Percentiles rank a stretch among this genome's conserved stretches.
Evolutionary conservation across 2,329 filamentous ascomycete species (phyloP).

Genomic region (Juglanconis juglandina): DNA sequence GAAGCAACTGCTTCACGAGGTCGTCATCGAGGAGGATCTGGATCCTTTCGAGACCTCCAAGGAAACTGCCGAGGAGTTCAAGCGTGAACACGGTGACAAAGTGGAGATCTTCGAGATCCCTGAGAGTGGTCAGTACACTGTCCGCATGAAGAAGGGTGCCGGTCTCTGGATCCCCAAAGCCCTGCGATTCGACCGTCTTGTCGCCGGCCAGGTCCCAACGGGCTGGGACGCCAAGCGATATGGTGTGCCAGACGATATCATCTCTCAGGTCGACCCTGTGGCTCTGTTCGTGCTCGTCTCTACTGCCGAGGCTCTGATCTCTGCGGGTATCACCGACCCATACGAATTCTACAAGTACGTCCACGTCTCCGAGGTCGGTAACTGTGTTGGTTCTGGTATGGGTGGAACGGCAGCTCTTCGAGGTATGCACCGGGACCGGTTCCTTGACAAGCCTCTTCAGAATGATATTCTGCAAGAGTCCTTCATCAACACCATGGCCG

Average conservation of each 20-base stretch:
- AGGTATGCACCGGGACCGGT: slow-evolving; percentile 98
- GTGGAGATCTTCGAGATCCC: slow-evolving; percentile 95
- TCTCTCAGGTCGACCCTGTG: slow-evolving; percentile 94
- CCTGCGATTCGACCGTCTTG: slow-evolving; percentile 91
- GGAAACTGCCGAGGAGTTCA: slow-evolving; percentile 96
- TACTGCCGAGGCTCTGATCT: slow-evolving; percentile 84
- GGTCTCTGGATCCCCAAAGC: slow-evolving; percentile 95
- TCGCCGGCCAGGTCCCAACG: slow-evolving; percentile 93
- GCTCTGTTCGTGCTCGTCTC: slow-evolving; percentile 93
- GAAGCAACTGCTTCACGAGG: slow-evolving; percentile 97
- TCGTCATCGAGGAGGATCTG: slow-evolving; percentile 94
- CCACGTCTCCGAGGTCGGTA: slow-evolving; percentile 94
- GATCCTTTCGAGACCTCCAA: slow-evolving; percentile 97
- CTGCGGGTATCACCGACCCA: slow-evolving; percentile 93
- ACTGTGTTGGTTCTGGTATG: slow-evolving; percentile 97
- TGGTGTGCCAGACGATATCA: slow-evolving; percentile 95
- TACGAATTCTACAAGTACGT: slow-evolving; percentile 99
- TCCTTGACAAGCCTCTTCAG: slow-evolving; percentile 93
- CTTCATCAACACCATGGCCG: slow-evolving; percentile 99
- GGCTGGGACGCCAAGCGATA: slow-evolving; percentile 97
- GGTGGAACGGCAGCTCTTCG: slow-evolving; percentile 88
- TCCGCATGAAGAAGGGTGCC: slow-evolving; percentile 93
- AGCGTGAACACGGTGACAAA: slow-evolving; percentile 94
- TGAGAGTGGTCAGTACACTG: slow-evolving; percentile 89
- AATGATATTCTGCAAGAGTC: slow-evolving; percentile 99